These are phyloP conservation scores for Penicillium coffeae DNA, from an alignment of 495 filamentous ascomycete species.

Conservation along the genomic window DNA sequence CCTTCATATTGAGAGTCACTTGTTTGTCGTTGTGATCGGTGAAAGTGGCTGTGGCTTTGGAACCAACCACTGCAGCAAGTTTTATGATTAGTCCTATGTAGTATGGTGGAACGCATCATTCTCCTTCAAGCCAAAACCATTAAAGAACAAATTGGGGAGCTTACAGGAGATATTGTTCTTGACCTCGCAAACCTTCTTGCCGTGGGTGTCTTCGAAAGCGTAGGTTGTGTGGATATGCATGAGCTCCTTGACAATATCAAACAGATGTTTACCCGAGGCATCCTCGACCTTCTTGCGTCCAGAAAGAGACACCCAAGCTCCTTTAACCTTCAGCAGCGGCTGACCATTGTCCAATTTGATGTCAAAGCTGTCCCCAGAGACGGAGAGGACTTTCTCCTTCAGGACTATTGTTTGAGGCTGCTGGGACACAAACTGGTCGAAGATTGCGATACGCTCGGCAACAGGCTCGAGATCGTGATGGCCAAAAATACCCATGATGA, in stretches of 20 bases:
- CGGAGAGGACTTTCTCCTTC: conserved; percentile 52
- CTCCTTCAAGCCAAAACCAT: too few relatives aligned
- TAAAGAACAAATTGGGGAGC: conserved; percentile 11
- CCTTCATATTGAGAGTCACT: conserved; percentile 22
- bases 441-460: conserved; percentile 38
- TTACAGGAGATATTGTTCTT: conserved; percentile 46
- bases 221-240: conserved; percentile 48
- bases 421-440: conserved; percentile 43
- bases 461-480: conserved; percentile 17
- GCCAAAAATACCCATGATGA: conserved; percentile 16
- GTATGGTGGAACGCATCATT: too few relatives aligned
- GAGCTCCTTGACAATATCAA: conserved; percentile 50
- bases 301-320: conserved; percentile 35
- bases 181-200: conserved; percentile 46
- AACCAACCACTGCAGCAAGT: conserved; percentile 24
- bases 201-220: conserved; percentile 33
- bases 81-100: neutral
- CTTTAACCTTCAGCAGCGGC: conserved; percentile 50
- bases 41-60: conserved; percentile 29
- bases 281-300: conserved; percentile 49
- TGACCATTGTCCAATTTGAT: conserved; percentile 43
- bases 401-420: conserved; percentile 47
- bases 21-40: conserved; percentile 13
- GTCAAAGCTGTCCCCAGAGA: conserved; percentile 55
- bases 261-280: conserved; percentile 42